These are phyloP conservation scores for Conringia planisiliqua DNA, from an alignment of 345 rosid species.

Conservation along the genomic window DNA sequence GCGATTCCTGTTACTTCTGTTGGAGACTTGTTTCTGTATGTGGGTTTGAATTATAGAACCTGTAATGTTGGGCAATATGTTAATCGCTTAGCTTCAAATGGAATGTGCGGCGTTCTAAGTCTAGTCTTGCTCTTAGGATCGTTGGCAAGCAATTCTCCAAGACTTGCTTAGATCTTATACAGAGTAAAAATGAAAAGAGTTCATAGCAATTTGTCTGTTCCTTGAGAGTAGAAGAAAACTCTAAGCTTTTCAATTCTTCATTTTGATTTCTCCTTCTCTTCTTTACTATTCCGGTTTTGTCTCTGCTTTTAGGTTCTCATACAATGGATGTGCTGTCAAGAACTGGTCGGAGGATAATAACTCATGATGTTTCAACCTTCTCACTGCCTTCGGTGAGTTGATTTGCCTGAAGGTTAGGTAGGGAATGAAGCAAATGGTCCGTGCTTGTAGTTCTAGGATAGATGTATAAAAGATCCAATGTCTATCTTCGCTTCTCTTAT, in stretches of 20 bases:
- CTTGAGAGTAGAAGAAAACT: not conserved
- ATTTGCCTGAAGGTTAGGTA: not conserved
- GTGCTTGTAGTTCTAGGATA: constrained; percentile 23
- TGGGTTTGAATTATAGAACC: too few species aligned
- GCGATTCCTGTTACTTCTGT: not conserved
- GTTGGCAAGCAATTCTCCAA: not conserved
- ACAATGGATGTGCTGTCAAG: constrained; percentile 18
- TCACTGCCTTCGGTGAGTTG: constrained; percentile 4
- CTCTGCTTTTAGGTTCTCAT: not conserved
- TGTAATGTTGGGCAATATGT: not conserved
- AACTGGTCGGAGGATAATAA: constrained; percentile 2
- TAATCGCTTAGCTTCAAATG: not conserved
- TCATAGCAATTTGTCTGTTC: not conserved
- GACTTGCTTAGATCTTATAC: not conserved
- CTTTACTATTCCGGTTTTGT: not conserved
- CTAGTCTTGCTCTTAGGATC: not conserved
- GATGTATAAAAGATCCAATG: constrained; percentile 21
- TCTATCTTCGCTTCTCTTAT: constrained; percentile 16
- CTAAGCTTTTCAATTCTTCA: not conserved
- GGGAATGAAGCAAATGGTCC: constrained; percentile 39
- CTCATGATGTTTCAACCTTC: not conserved
- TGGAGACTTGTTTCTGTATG: not conserved
- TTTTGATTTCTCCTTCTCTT: not conserved
- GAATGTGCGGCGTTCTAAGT: not conserved
- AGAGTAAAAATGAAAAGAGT: not conserved